Evolutionary conservation across 768 basidiomycete species (phyloP), one percentile per base, ranked within the genome.

Genomic region (Termitomyces sp.): DNA sequence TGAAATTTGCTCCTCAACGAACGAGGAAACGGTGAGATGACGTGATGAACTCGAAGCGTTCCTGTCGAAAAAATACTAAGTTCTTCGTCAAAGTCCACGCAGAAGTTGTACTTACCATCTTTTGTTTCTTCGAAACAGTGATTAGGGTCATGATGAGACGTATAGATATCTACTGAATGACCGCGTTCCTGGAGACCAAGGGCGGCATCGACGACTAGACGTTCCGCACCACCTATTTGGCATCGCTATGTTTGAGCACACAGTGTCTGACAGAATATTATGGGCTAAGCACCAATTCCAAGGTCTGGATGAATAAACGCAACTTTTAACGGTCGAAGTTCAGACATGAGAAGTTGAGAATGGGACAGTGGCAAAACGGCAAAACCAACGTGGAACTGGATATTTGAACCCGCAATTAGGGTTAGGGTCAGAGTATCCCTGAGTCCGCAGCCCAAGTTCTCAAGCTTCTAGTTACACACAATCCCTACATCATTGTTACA

Each of bases 301-400:
- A 98, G 79, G 77, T 98, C 96, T 38, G 96, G 96, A 70, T 98
- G 96, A 58, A 97, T 80, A 74, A 97, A 94, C 5, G 92, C 94
- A 62, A 97, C 76, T 37, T 79, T 78, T 54, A 87, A 65, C 42
- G 61, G 61, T 62, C 62, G 62, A 52, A 43, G 57, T 52, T 40
- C 31, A 52, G 60, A 38, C 65, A 66, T 66, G 48, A 32, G 32
- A 45, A 45, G 52, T 37, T 25, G 25, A 25, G 25, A 25, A 25
- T 25, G 25, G 25, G 25, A 25, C 25, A 25, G 25, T 25, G 25
- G 25, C 25, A 25, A 25, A 25, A 25, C 25, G 25, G 25, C 25
- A 25, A 25, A 25, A 25, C 25, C 10, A 15, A 46, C 25, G 42
- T 55, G n/a, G 29, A 34, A 34, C 3, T 7, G 4, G 17, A 36